Base-by-base conservation (phyloP, 345 rosid species). In the Noccaea caerulescens region DNA sequence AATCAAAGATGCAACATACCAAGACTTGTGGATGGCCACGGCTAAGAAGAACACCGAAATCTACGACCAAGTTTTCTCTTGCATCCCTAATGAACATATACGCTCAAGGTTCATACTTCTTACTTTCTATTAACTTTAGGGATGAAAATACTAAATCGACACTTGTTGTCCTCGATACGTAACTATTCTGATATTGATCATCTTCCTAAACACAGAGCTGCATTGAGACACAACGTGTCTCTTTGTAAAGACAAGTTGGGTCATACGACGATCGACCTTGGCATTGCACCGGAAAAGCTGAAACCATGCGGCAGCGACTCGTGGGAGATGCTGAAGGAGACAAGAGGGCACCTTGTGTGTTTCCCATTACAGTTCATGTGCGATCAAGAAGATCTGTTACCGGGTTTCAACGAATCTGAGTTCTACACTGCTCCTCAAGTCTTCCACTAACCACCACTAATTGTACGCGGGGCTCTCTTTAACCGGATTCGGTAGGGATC, bases 301-400 rank as follows among this genome's bases (percentile, higher is more conserved):
- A 84, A 87, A 63, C 37, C 44, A 36, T 30, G 68, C 1, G 83
- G 82, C 14, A 76, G 18, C 8, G 88, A 86, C 63, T 76, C 91
- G 8, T 79, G 80, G 81, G 90, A 85, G 42, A 80, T 65, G 75
- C 14, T 93, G 47, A 78, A 82, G 56, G 73, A 66, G 20, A 71
- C 89, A 52, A 82, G 76, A 76, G 98, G 96, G 5, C 82, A 81
- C 75, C 89, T 91, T 14, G 98, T 93, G 72, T 75, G 80, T 30
- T 89, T 93, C 67, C 98, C 98, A 0, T 79, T 91, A 72, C 84
- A 89, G 64, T 93, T 93, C 85, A 87, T 91, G 94, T 69, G 83
- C 49, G 79, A 86, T 58, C 88, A 91, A 87, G 75, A 69, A 47
- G 86, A 93, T 78, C 78, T 93, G 53, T 81, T 93, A 75, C 97